phyloP scores from a whole-genome alignment of 2,329 filamentous ascomycete species.

The Ophiocordyceps australis region DNA sequence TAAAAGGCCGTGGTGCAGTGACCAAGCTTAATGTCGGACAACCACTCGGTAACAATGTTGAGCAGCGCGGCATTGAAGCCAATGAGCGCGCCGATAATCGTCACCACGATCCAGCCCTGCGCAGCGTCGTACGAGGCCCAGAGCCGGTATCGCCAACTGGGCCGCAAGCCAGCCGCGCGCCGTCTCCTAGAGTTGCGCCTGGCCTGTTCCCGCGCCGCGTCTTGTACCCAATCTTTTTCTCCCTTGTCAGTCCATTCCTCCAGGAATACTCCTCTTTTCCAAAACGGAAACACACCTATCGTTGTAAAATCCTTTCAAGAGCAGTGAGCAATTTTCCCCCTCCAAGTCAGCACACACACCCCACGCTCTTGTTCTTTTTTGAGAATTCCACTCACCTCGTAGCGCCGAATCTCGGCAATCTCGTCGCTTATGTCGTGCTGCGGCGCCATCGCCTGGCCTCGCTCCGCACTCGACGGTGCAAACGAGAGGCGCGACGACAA shows the following conservation, averaged over 20 bases:
- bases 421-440: conserved; percentile 66
- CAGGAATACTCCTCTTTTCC: too few species aligned
- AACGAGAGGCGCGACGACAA: conserved; percentile 44
- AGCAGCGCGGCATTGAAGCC: conserved; percentile 83
- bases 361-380: too few species aligned
- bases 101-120: conserved; percentile 96
- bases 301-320: conserved; percentile 96
- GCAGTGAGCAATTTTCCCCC: too few species aligned
- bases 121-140: conserved; percentile 86
- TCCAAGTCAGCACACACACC: too few species aligned
- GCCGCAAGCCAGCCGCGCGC: conserved; percentile 50
- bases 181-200: conserved; percentile 60
- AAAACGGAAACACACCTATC: too few species aligned
- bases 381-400: too few species aligned
- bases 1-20: conserved; percentile 93
- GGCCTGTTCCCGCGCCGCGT: conserved; percentile 78
- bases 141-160: conserved; percentile 57
- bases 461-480: conserved; percentile 46
- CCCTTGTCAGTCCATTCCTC: too few species aligned
- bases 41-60: conserved; percentile 93
- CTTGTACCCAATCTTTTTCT: conserved; percentile 94
- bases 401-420: conserved; percentile 93
- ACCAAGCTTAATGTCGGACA: conserved; percentile 90
- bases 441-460: conserved; percentile 33
- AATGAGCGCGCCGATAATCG: conserved; percentile 79